Base-by-base conservation (phyloP, 305 asterid species). In the Fraxinus albicans region DNA sequence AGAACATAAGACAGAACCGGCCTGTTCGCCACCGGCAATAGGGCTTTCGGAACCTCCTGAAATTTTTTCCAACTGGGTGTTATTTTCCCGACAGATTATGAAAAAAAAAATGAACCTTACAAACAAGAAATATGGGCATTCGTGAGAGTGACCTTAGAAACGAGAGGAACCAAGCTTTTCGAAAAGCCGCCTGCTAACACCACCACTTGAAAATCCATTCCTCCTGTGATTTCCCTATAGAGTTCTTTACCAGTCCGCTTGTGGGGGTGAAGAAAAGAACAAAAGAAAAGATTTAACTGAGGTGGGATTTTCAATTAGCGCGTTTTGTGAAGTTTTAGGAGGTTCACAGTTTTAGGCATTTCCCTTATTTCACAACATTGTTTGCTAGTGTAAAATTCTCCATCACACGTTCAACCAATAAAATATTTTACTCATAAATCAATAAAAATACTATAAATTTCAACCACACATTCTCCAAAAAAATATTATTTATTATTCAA, bases 171-270 rank as follows among this genome's bases (percentile, higher is more conserved):
- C 25, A 96, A 94, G 77, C 89, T 83, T 89, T 92, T 93, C 19
- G 97, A 92, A 84, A 90, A 92, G 83, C 98, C 99, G 79, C 99
- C 98, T 0, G 98, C 98, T 77, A 96, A 88, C 7, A 96, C 98
- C 76, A 96, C 96, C n/a, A 92, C 97, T 79, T 96, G 98, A 86
- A 96, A 94, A 90, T 96, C 98, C 98, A 96, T 94, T 40, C 36
- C 38, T 36, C 23, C 19, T 17, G 77, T 17, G 77, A 72, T 33
- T 72, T 72, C 40, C 38, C 40, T 69, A 69, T 12, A 10, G 19
- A 9, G 38, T 65, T 69, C 47, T 72, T 2, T 17, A 31, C 77
- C 77, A 31, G 77, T 34, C 27, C 36, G 25, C 76, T 36, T 33
- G 5, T 33, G 21, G 12, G 44, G 44, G 44, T 72, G 44, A 27